Base-by-base conservation (phyloP, 1,284 basidiomycete species). In the Takashimella koratensis region DNA sequence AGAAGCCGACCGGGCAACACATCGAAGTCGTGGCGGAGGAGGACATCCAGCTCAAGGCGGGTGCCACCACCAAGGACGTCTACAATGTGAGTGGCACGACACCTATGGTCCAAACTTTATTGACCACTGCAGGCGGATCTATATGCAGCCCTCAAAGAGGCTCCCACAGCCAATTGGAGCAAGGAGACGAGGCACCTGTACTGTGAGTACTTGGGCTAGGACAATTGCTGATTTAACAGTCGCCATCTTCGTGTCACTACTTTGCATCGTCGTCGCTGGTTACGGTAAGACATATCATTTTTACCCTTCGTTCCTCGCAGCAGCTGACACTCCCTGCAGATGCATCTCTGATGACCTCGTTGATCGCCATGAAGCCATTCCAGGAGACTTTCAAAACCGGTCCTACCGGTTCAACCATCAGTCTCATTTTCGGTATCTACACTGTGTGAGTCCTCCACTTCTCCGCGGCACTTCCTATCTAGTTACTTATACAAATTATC, bases 391-490 rank as follows among this genome's bases (percentile, higher is more conserved):
- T 66, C 53, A 44, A 64, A 11, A 53, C 51, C 21, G 56, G 48
- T 24, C 59, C 59, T 0, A 60, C 57, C 11, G 64, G 64, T 36
- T 12, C 58, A 13, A 54, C 57, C 21, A 61, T 65, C 25, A 58
- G 60, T 1, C 47, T 63, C 41, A 57, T 68, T 48, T 65, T 63
- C 54, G 57, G 60, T 4, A 26, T 68, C 8, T 66, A 66, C 60
- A 66, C 66, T 24, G 62, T 66, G 60, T 63, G 23, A 58, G 60
- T 50, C n/a, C n/a, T n/a, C n/a, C n/a, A n/a, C n/a, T n/a, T n/a
- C n/a, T n/a, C n/a, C n/a, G n/a, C n/a, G n/a, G n/a, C n/a, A n/a
- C n/a, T n/a, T n/a, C n/a, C n/a, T n/a, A n/a, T n/a, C n/a, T n/a
- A n/a, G n/a, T n/a, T n/a, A n/a, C n/a, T n/a, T n/a, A 36, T 8